Percentiles rank a stretch among this genome's conserved stretches.
phyloP scores from a whole-genome alignment of 2,329 filamentous ascomycete species.

The Microdochium bolleyi region DNA sequence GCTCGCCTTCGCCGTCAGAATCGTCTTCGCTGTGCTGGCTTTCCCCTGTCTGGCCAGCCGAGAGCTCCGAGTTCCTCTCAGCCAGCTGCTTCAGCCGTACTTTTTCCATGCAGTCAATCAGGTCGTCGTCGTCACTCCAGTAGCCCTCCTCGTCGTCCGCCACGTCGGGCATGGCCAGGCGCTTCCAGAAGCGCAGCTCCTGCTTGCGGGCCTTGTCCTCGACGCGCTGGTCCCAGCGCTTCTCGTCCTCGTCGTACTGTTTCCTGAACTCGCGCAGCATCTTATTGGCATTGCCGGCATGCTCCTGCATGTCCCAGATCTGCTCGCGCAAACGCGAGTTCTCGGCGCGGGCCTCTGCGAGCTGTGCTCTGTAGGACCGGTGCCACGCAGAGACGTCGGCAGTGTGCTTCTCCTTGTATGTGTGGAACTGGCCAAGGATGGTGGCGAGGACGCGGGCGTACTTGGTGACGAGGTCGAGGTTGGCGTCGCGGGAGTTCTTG shows the following conservation, averaged over 20 bases:
- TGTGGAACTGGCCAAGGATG: slow-evolving; percentile 57
- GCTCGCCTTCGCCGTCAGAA: slow-evolving; percentile 19
- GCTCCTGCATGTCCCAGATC: slow-evolving; percentile 59
- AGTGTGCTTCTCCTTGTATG: slow-evolving; percentile 57
- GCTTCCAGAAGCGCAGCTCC: slow-evolving; percentile 59
- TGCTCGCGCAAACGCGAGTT: slow-evolving; percentile 56
- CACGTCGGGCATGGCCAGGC: slow-evolving; percentile 55
- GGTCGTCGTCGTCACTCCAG: slow-evolving; percentile 59
- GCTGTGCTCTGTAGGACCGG: slow-evolving; percentile 55
- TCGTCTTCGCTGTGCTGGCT: slow-evolving; percentile 23
- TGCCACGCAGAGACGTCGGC: slow-evolving; percentile 57
- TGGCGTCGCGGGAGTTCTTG: slow-evolving; percentile 52
- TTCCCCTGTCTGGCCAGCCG: slow-evolving; percentile 18
- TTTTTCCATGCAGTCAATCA: slow-evolving; percentile 55
- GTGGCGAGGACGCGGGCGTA: slow-evolving; percentile 49
- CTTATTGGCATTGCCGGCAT: slow-evolving; percentile 50
- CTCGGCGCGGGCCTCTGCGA: slow-evolving; percentile 57
- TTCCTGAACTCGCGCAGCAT: slow-evolving; percentile 48
- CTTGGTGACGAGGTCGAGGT: slow-evolving; percentile 47
- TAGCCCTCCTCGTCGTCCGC: slow-evolving; percentile 48
- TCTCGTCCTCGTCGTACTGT: slow-evolving; percentile 47
- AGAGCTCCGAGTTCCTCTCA: slow-evolving; percentile 30
- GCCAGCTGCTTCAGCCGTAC: slow-evolving; percentile 42
- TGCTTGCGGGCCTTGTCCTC: slow-evolving; percentile 45
- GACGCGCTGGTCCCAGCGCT: slow-evolving; percentile 43